Evolutionary conservation across 768 basidiomycete genomes (phyloP).

Genomic region (Kwoniella newhampshirensis): DNA sequence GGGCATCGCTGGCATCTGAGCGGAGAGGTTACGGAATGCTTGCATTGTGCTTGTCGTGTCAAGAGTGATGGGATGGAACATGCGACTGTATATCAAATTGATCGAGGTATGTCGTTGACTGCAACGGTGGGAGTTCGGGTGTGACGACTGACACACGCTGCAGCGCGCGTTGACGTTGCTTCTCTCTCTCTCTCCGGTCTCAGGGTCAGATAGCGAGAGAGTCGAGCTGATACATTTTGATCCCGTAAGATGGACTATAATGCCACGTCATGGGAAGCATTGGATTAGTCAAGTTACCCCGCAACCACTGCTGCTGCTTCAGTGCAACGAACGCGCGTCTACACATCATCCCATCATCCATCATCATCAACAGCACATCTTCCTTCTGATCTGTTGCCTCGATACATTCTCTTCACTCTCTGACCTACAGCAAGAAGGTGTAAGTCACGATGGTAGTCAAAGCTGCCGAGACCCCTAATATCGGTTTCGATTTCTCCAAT

Average conservation of each 20-base stretch:
- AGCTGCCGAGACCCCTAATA: slow-evolving; percentile 27
- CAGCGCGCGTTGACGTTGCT: too few relatives aligned
- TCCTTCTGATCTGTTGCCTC: neutral
- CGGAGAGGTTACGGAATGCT: slow-evolving; percentile 46
- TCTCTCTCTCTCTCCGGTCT: too few relatives aligned
- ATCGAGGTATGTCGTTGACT: neutral
- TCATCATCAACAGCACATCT: slow-evolving; percentile 11
- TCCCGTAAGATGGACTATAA: too few relatives aligned
- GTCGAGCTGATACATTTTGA: too few relatives aligned
- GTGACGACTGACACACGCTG: too few relatives aligned
- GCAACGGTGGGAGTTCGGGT: too few relatives aligned
- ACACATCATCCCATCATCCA: slow-evolving; percentile 5
- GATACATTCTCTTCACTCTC: neutral
- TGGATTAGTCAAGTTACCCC: too few relatives aligned
- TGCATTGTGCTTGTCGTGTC: slow-evolving; percentile 28
- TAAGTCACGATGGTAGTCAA: slow-evolving; percentile 30
- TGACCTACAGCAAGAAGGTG: neutral
- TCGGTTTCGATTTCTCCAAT: slow-evolving; percentile 54
- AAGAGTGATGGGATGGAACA: neutral
- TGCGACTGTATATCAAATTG: neutral
- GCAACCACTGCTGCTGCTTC: too few relatives aligned
- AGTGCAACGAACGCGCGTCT: neutral
- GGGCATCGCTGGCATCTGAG: slow-evolving; percentile 28
- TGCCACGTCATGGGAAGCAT: too few relatives aligned
- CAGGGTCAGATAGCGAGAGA: too few relatives aligned